Evolutionary conservation across 768 basidiomycete species (phyloP).

Genomic region (Calocybe gangraenosa): DNA sequence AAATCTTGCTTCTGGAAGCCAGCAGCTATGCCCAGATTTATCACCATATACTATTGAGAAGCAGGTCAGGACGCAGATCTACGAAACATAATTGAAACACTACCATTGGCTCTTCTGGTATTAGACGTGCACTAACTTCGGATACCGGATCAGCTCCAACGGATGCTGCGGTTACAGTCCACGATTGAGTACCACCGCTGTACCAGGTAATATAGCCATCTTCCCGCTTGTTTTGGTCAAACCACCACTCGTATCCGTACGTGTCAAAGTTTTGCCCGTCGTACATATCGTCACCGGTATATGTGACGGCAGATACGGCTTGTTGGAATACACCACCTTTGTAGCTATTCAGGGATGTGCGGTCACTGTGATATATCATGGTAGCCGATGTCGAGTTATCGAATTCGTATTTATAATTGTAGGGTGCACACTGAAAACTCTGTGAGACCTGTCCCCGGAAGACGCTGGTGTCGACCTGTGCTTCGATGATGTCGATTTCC

Average conservation of each 20-base stretch:
- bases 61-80: neutral
- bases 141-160: slow-evolving; percentile 62
- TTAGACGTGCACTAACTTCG: slow-evolving; percentile 60
- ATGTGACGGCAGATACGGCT: slow-evolving; percentile 63
- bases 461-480: slow-evolving; percentile 55
- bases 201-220: slow-evolving; percentile 88
- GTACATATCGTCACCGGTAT: slow-evolving; percentile 54
- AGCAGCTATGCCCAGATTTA: slow-evolving; percentile 82
- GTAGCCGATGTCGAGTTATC: slow-evolving; percentile 48
- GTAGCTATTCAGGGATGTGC: slow-evolving; percentile 62
- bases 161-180: slow-evolving; percentile 64
- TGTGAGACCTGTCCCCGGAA: slow-evolving; percentile 72
- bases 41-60: slow-evolving; percentile 60
- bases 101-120: slow-evolving; percentile 95
- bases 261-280: slow-evolving; percentile 47
- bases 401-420: slow-evolving; percentile 65
- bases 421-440: slow-evolving; percentile 78
- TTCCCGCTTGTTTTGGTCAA: slow-evolving; percentile 57
- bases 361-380: slow-evolving; percentile 43
- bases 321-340: slow-evolving; percentile 72
- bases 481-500: slow-evolving; percentile 92
- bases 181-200: slow-evolving; percentile 58
- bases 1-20: slow-evolving; percentile 75
- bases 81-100: slow-evolving; percentile 20
- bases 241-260: slow-evolving; percentile 82